These are phyloP conservation scores for Trichoderma citrinoviride DNA, from an alignment of 2,329 filamentous ascomycete species.

Conservation along the genomic window DNA sequence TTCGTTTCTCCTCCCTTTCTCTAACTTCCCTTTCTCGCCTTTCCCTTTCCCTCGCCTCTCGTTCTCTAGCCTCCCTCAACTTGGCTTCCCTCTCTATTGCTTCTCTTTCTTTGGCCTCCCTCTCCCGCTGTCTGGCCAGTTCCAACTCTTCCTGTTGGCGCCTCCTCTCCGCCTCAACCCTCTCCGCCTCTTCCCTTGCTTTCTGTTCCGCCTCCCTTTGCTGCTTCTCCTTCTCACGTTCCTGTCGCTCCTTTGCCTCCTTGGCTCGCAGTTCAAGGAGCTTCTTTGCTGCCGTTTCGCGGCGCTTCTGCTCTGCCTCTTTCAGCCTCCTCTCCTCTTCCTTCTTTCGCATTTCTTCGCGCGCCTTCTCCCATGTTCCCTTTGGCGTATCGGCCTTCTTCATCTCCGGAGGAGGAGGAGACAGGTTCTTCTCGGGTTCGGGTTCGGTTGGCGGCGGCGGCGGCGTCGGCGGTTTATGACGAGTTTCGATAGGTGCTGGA, in stretches of 20 bases:
- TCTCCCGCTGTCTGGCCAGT: slow-evolving; percentile 40
- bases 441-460: slow-evolving; percentile 1
- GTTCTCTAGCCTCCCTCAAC: slow-evolving; percentile 36
- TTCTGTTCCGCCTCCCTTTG: slow-evolving; percentile 39
- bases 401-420: background rate
- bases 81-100: slow-evolving; percentile 32
- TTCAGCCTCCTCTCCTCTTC: slow-evolving; percentile 62
- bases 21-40: slow-evolving; percentile 32
- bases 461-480: slow-evolving; percentile 3
- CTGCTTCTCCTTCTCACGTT: slow-evolving; percentile 42
- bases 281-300: slow-evolving; percentile 53
- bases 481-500: slow-evolving; percentile 19
- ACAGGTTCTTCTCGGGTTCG: background rate
- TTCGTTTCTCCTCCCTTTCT: slow-evolving; percentile 39
- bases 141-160: slow-evolving; percentile 33
- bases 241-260: slow-evolving; percentile 48
- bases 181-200: slow-evolving; percentile 38
- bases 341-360: slow-evolving; percentile 62
- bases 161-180: slow-evolving; percentile 30
- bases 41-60: slow-evolving; percentile 39
- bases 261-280: slow-evolving; percentile 57
- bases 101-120: slow-evolving; percentile 38
- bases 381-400: slow-evolving; percentile 18
- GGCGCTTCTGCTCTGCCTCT: slow-evolving; percentile 60
- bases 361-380: slow-evolving; percentile 63